phyloP scores from a whole-genome alignment of 495 filamentous ascomycete genomes.

The Penicillium paradoxum region DNA sequence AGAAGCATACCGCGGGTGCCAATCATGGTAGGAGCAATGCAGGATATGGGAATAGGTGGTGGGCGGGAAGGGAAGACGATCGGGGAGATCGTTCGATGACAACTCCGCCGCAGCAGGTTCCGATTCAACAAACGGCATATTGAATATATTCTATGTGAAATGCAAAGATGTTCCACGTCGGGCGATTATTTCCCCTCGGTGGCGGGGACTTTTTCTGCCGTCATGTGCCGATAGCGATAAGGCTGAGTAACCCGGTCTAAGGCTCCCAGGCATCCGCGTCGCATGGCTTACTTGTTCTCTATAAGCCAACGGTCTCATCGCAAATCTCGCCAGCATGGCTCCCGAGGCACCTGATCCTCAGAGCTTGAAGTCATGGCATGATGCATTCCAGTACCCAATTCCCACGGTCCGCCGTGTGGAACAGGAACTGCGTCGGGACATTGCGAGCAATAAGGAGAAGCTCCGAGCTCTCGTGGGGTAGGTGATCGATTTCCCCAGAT shows the following conservation, averaged over 20 bases:
- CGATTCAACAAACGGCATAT: conserved; percentile 34
- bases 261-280: conserved; percentile 4
- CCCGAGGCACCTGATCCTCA: conserved; percentile 53
- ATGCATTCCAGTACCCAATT: conserved; percentile 63
- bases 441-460: conserved; percentile 79
- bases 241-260: neutral
- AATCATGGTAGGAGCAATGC: conserved; percentile 88
- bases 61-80: conserved; percentile 68
- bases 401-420: conserved; percentile 59
- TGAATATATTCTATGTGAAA: conserved; percentile 3
- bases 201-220: conserved; percentile 23
- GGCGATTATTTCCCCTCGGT: conserved; percentile 1
- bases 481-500: conserved; percentile 10
- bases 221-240: conserved; percentile 27
- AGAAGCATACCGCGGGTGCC: conserved; percentile 59
- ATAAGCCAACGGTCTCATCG: neutral
- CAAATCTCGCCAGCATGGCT: conserved; percentile 43
- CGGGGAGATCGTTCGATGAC: conserved; percentile 16
- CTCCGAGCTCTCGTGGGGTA: conserved; percentile 88
- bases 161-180: neutral
- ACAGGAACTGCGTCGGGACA: conserved; percentile 56
- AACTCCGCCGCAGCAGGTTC: conserved; percentile 14
- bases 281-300: conserved; percentile 7
- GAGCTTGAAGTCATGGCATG: conserved; percentile 58
- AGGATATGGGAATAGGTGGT: conserved; percentile 81